Percentiles rank a stretch among this genome's conserved stretches.
phyloP scores from a whole-genome alignment of 495 filamentous ascomycete genomes.

The Melanomma pulvis-pyrius region DNA sequence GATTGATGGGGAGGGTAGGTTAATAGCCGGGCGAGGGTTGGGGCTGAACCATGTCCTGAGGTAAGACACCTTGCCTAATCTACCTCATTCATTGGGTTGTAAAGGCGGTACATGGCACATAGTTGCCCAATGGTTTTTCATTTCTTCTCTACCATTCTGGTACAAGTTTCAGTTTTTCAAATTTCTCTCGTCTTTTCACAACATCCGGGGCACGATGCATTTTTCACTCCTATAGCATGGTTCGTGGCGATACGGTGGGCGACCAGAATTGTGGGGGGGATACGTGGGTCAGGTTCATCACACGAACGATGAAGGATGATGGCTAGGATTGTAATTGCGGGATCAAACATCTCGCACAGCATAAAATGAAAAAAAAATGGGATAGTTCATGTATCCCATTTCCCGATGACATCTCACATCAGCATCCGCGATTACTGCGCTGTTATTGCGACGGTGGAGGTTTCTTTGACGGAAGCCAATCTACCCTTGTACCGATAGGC shows the following conservation, averaged over 20 bases:
- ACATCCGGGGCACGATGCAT: background rate
- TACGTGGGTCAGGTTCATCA: background rate
- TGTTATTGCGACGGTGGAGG: background rate
- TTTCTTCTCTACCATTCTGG: background rate
- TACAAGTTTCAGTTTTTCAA: background rate
- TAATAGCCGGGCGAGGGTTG: background rate
- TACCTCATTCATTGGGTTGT: background rate
- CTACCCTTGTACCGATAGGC: background rate
- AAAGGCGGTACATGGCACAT: background rate
- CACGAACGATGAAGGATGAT: background rate
- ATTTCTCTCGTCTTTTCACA: background rate
- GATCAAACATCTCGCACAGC: background rate
- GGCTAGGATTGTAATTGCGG: background rate
- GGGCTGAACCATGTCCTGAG: background rate
- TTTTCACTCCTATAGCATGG: background rate
- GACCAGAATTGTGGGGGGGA: background rate
- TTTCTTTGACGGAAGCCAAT: background rate
- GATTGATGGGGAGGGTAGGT: background rate
- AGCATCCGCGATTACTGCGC: conserved; percentile 1
- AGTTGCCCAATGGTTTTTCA: background rate
- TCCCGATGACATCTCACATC: conserved; percentile 22
- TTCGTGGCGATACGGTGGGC: background rate
- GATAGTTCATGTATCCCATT: background rate
- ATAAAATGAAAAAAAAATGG: conserved; percentile 7
- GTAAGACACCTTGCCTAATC: background rate